Base-by-base conservation (phyloP, 352 stramenopile genomes). In the Pythium monospermum region DNA sequence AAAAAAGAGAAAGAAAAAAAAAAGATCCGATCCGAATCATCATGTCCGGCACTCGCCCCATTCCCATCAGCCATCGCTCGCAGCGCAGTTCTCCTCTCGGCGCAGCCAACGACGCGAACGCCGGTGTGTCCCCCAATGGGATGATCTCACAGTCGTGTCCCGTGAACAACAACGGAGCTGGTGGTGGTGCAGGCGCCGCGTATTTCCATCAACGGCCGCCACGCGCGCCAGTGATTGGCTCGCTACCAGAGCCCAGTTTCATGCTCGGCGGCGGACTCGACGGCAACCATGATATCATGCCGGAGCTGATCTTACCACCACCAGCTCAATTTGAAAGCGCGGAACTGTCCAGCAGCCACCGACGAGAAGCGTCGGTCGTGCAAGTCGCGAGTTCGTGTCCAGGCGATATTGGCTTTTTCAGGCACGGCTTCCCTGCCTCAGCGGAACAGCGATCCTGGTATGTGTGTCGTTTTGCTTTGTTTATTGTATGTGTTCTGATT, bases 361-460 rank as follows among this genome's bases (percentile, higher is more conserved):
- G 42, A 5, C 64, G 66, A n/a, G 52, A 57, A 21, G 59, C 74
- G 2, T 81, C 74, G 15, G 60, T 88, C 32, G 53, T 82, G 31
- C 74, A 86, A 61, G 83, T 88, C 66, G 72, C 77, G 22, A 86
- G 71, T 27, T 88, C 77, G 21, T 88, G 77, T 55, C 77, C 77
- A 0, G 73, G 66, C 8, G 69, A 88, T 56, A 77, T 87, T 57
- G 72, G 70, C 22, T 85, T 76, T 56, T 63, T 85, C 27, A 61
- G 68, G 23, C 62, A 70, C 27, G 55, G 58, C 28, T 73, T 73
- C 16, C 49, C 63, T 0, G 57, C 68, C 2, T 49, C 47, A 30
- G n/a, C n/a, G n/a, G n/a, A n/a, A n/a, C 62, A 68, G 46, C 53
- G 53, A 26, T 73, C 70, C 2, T 85, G 76, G 76, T 76, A 59